Conservation (phyloP, 192 early-diverging fungal genomes). For the Coemansia sp. region DNA sequence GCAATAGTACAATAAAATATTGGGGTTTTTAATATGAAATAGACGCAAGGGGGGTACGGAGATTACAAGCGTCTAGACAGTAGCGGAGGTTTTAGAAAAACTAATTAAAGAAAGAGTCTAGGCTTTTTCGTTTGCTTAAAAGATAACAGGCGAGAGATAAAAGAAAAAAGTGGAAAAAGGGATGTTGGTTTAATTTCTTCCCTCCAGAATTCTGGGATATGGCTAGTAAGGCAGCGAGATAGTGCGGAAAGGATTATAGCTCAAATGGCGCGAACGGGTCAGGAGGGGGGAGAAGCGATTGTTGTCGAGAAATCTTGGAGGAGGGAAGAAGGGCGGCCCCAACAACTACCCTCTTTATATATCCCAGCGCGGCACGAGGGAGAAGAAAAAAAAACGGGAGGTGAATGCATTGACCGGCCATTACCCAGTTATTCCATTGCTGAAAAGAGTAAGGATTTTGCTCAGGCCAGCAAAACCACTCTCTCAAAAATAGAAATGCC, state of each 20-base stretch:
- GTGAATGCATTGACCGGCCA: not conserved
- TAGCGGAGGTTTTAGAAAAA: not conserved
- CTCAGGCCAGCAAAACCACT: constrained; percentile 3
- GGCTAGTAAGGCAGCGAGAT: not conserved
- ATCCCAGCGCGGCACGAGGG: not conserved
- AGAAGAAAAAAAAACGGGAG: not conserved
- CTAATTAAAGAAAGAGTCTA: not conserved
- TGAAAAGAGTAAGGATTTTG: not conserved
- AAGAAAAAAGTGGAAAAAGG: no score
- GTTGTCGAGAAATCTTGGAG: not conserved
- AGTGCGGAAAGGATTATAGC: not conserved
- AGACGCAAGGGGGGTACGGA: not conserved
- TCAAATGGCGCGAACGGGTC: not conserved
- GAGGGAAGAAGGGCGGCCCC: not conserved
- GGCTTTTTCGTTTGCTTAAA: not conserved
- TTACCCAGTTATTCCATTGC: not conserved
- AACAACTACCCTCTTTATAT: not conserved
- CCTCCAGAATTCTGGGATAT: not conserved
- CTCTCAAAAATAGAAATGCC: not conserved
- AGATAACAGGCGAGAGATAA: not conserved
- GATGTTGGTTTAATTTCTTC: not conserved
- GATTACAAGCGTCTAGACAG: not conserved
- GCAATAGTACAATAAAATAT: not conserved
- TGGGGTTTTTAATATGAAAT: not conserved
- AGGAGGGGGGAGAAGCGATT: not conserved